Conservation (phyloP, 441 rosid genomes). For the Gossypium lobatum region DNA sequence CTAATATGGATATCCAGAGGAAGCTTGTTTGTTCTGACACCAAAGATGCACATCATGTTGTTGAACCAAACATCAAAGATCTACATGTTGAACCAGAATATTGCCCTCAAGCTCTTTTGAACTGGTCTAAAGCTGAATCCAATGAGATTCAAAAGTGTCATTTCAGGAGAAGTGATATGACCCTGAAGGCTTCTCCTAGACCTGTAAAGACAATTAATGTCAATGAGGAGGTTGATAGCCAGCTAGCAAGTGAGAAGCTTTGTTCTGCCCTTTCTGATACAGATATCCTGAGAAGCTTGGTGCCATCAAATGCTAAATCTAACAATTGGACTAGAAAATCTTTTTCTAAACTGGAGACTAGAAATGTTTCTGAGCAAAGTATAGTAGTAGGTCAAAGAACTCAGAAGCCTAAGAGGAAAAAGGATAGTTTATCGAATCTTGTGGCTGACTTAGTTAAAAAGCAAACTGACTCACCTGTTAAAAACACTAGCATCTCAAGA, state of each 20-base stretch:
- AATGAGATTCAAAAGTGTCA: conserved; percentile 4
- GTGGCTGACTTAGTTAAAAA: conserved; percentile 10
- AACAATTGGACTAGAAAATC: not conserved
- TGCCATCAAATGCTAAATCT: conserved; percentile 7
- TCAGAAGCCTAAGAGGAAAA: conserved; percentile 21
- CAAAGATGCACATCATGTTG: conserved; percentile 18
- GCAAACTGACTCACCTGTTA: conserved; percentile 18
- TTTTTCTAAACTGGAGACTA: conserved; percentile 5
- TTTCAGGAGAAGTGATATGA: conserved; percentile 11
- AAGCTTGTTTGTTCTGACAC: conserved; percentile 8
- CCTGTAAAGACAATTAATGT: not conserved
- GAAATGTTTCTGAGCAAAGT: not conserved
- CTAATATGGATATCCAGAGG: conserved; percentile 11
- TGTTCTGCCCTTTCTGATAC: not conserved
- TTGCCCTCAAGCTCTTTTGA: conserved; percentile 42
- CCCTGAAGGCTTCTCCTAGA: conserved; percentile 24
- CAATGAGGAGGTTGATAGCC: conserved; percentile 7
- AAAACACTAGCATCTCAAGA: conserved; percentile 12
- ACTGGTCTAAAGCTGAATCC: conserved; percentile 28
- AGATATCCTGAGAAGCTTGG: conserved; percentile 15
- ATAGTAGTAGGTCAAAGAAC: conserved; percentile 12
- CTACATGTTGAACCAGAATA: conserved; percentile 22
- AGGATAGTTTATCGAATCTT: conserved; percentile 11
- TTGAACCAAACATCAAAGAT: conserved; percentile 20
- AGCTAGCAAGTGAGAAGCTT: conserved; percentile 9